Percentiles rank a stretch among this genome's conserved stretches.
phyloP scores from a whole-genome alignment of 169 alveolate genomes.

The Besnoitia besnoiti region DNA sequence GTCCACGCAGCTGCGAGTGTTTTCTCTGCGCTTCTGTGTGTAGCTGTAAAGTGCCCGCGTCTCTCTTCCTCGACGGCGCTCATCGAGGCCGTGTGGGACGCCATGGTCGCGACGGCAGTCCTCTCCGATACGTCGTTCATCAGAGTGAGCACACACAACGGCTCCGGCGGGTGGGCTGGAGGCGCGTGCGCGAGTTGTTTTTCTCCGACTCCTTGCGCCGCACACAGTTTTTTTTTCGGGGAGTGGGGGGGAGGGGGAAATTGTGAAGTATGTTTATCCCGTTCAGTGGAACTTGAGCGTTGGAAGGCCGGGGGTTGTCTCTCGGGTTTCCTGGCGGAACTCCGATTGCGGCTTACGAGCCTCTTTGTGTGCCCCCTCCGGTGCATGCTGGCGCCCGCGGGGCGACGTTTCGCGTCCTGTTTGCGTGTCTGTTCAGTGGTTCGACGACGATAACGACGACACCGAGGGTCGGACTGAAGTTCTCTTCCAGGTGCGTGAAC shows the following conservation, averaged over 20 bases:
- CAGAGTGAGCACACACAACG: background rate
- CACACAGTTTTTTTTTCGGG: background rate
- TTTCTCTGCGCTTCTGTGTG: background rate
- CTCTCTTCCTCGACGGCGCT: slow-evolving; percentile 33
- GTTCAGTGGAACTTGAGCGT: too few relatives aligned
- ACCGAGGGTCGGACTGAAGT: slow-evolving; percentile 42
- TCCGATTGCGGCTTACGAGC: too few relatives aligned
- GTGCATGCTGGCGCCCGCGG: too few relatives aligned
- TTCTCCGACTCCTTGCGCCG: background rate
- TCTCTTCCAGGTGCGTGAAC: slow-evolving; percentile 30
- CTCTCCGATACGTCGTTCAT: slow-evolving; percentile 32
- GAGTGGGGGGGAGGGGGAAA: background rate
- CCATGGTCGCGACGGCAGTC: slow-evolving; percentile 19
- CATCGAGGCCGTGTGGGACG: slow-evolving; percentile 49
- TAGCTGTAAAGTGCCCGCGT: slow-evolving; percentile 36
- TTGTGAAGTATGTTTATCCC: background rate
- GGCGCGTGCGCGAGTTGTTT: background rate
- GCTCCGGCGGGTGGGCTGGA: background rate
- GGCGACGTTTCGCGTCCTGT: too few relatives aligned
- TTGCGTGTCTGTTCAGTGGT: slow-evolving; percentile 41
- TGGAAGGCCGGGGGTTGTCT: too few relatives aligned
- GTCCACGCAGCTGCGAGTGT: too few relatives aligned
- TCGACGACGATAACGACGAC: slow-evolving; percentile 52
- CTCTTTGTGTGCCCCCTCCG: too few relatives aligned
- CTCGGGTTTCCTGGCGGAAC: too few relatives aligned